Base-by-base conservation (phyloP, 805 yeast genomes). In the Hagleromyces aurorensis region DNA sequence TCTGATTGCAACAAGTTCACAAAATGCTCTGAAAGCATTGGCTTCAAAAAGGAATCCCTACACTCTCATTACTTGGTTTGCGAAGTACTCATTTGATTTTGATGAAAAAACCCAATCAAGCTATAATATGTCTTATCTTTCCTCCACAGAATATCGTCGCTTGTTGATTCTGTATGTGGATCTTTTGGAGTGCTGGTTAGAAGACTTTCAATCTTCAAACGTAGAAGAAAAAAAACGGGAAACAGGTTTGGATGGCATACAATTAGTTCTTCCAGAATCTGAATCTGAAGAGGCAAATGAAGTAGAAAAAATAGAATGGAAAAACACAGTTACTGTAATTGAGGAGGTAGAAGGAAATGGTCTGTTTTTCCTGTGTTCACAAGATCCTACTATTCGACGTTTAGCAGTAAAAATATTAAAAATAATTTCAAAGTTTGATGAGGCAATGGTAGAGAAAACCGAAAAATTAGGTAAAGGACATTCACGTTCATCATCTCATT, bases 281-380 rank as follows among this genome's bases (percentile, higher is more conserved):
- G 39, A 38, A 13, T 9, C 32, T 1, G 55, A 46, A 5, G 55
- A 50, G 5, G 35, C 41, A 12, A 46, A 49, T 6, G 55, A 52
- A n/a, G 57, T 67, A 5, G 86, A 80, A 38, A 82, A 76, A 34
- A 54, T 82, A 20, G 89, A 82, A 48, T 65, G 84, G 69, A 83
- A 82, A 42, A 75, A 75, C 26, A 75, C 85, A 11, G 75, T 84
- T 38, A 80, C 95, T 0, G 79, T 82, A 1, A 78, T 91, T 26
- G 97, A 91, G 55, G 96, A 89, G 38, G 83, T 89, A 7, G 98
- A 91, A 56, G 96, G 98, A 1, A 84, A 87, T 49, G 99, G 96
- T 0, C 58, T 91, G 17, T 91, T 84, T 47, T 89, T 93, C 48
- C 61, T 91, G 13, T 83, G 95, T 46, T 83, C 95, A 1, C 93